These are phyloP conservation scores for Primulina huaijiensis DNA, from an alignment of 257 asterid species.

Conservation along the genomic window DNA sequence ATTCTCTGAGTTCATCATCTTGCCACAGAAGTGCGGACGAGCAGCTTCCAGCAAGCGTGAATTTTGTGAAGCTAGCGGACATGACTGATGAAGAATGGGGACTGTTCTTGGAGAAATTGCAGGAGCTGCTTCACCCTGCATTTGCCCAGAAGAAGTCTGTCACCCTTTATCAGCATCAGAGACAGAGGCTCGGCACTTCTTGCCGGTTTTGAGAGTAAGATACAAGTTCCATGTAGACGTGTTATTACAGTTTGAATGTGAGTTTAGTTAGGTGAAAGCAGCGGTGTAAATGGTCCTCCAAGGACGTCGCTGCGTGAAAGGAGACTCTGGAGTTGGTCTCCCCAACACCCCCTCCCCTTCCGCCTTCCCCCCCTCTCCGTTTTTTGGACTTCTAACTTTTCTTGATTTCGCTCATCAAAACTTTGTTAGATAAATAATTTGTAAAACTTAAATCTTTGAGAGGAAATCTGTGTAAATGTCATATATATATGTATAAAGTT, in stretches of 20 bases:
- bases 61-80: slow-evolving; percentile 85
- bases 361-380: slow-evolving; percentile 26
- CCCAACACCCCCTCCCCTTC: no score
- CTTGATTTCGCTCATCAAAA: slow-evolving; percentile 25
- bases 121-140: slow-evolving; percentile 71
- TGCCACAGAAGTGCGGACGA: slow-evolving; percentile 91
- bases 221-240: slow-evolving; percentile 15
- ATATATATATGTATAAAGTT: neutral
- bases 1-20: slow-evolving; percentile 56
- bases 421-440: slow-evolving; percentile 71
- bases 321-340: slow-evolving; percentile 34
- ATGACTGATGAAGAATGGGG: slow-evolving; percentile 84
- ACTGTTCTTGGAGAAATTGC: slow-evolving; percentile 74
- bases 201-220: slow-evolving; percentile 88
- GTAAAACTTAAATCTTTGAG: slow-evolving; percentile 33
- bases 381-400: slow-evolving; percentile 18
- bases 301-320: slow-evolving; percentile 34
- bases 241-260: slow-evolving; percentile 33
- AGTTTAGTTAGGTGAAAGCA: slow-evolving; percentile 2
- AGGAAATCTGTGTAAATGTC: slow-evolving; percentile 34
- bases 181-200: slow-evolving; percentile 97
- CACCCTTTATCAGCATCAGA: slow-evolving; percentile 64
- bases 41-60: slow-evolving; percentile 74
- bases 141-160: slow-evolving; percentile 60
- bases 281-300: slow-evolving; percentile 60